Evolutionary conservation across 345 rosid genomes (phyloP).

Genomic region (Euphorbia pulcherrima): DNA sequence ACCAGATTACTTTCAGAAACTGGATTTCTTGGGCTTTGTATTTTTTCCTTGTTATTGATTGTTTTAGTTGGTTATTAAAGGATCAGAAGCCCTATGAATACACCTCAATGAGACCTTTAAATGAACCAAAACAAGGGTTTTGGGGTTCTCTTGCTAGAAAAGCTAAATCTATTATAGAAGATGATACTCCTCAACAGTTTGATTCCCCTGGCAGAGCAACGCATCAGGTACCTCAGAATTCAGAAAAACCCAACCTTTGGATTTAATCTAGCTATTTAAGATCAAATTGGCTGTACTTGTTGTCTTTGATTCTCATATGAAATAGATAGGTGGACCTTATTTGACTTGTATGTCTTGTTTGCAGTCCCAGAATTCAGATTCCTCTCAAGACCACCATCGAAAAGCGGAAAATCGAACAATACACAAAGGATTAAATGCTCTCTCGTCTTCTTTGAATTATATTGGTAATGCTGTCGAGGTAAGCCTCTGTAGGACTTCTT

Average conservation of each 20-base stretch:
- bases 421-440: constrained; percentile 29
- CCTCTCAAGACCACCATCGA: constrained; percentile 23
- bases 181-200: constrained; percentile 6
- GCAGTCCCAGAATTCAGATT: constrained; percentile 32
- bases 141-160: constrained; percentile 28
- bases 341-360: constrained; percentile 11
- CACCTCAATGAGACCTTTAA: constrained; percentile 34
- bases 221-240: neutral
- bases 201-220: neutral
- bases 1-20: too few relatives aligned
- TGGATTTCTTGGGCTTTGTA: too few relatives aligned
- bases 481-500: neutral
- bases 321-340: neutral
- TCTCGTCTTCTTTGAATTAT: constrained; percentile 30
- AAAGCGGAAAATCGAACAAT: constrained; percentile 12
- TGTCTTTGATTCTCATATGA: neutral
- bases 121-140: constrained; percentile 48
- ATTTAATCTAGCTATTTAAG: neutral
- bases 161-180: constrained; percentile 31
- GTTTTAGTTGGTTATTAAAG: constrained; percentile 24
- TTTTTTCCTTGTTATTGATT: neutral
- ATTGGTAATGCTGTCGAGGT: constrained; percentile 35
- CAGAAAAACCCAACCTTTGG: constrained; percentile 16
- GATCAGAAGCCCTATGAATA: constrained; percentile 40
- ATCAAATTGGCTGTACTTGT: neutral